Base-by-base conservation (phyloP, 139 green algal genomes). In the Tetradesmus lagerheimii region DNA sequence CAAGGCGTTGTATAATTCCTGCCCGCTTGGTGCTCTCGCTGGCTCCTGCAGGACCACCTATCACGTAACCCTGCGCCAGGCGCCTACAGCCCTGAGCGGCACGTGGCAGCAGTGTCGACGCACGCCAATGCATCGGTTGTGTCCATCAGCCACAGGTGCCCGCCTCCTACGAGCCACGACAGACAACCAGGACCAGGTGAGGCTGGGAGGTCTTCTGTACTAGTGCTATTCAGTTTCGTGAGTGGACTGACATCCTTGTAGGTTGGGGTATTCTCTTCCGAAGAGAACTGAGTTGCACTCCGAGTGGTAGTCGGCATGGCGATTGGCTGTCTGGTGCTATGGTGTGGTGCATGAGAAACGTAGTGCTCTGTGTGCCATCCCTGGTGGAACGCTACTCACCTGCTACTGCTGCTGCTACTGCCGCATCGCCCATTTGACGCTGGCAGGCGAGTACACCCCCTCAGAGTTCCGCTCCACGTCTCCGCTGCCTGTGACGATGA, bases 1-100 rank as follows among this genome's bases (percentile, higher is more conserved):
- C 14, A 23, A 29, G 12, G 23, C 18, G 20, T 77, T 8, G 12
- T 1, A 43, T 34, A 15, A 5, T 38, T 14, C n/a, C 18, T 67
- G 15, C 12, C 43, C 75, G 47, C 45, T 37, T 74, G 47, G 12
- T 75, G 25, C 20, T 23, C 50, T 74, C 9, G 39, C 35, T 39
- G 41, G 45, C 41, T 37, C 29, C 23, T 80, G 83, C 83, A 88
- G 83, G 45, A 89, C 64, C 67, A 83, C 31, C 74, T 89, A 6
- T 38, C 57, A 4, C 50, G 50, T 0, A 89, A 89, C 45, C 85
- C 85, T 12, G 71, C 41, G 12, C 85, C 85, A 39, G 67, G 67
- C 1, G n/a, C 64, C 29, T 89, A 89, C 85, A 89, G 66, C n/a
- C 85, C 85, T 15, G 71, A 83, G 27, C 41, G 71, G 14, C 29